Evolutionary conservation across 805 yeast genomes (phyloP), one percentile per base, ranked within the genome.

Genomic region (Wickerhamiella brachini): DNA sequence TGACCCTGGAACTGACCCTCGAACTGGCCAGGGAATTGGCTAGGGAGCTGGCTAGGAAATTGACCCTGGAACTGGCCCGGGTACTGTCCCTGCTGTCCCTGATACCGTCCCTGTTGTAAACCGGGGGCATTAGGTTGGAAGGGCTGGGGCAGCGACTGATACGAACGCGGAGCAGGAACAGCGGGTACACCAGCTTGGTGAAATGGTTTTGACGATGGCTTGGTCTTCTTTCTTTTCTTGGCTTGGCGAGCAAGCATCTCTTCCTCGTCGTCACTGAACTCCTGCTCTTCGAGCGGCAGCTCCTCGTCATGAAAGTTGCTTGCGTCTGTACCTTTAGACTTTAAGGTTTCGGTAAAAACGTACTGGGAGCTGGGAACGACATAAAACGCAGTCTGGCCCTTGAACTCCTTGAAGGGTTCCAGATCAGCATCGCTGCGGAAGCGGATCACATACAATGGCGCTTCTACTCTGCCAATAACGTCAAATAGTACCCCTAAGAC

Each of bases 231-330:
- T 21, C 77, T 77, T 66, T 83, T 85, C 64, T 75, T 80, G 21
- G 72, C 66, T 49, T 75, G 77, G 62, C 83, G 89, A 45, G 77
- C 77, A 37, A 77, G 81, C 58, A 79, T 76, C 64, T 93, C 97
- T 54, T 77, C 78, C 62, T 90, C 97, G 65, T 93, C 97, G 64
- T 93, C 97, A 1, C 96, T 85, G 58, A 82, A 90, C 63, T 90
- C 97, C 64, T 86, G 95, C 64, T 93, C 97, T 29, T 85, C 94
- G 58, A 81, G 88, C 0, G 95, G 87, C 29, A 90, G 67, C 61
- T 93, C 98, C 68, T 93, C 97, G 65, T 93, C 98, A 63, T 86
- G 83, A 65, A 86, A 81, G 59, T 93, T 93, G 61, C 95, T 84
- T 0, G 98, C 98, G 69, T 93, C 98, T 1, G 88, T 82, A 22